Conservation (phyloP, 176 grass and related monocot genomes). For the Triticum turgidum region DNA sequence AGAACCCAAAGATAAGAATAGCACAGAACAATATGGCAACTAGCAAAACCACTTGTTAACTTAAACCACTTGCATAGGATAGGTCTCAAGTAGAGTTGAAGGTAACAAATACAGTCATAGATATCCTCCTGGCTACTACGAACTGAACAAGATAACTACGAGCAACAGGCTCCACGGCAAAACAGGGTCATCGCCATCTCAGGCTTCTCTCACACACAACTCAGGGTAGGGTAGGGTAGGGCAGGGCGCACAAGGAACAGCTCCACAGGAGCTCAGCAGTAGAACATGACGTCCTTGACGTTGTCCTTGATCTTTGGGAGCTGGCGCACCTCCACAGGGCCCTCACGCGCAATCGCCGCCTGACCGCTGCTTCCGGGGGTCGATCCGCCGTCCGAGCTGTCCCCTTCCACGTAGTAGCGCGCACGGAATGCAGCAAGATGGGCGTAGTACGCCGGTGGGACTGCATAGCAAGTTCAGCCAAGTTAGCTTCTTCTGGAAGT, state of each 20-base stretch:
- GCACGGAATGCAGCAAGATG: constrained; percentile 69
- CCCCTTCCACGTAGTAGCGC: constrained; percentile 61
- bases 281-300: constrained; percentile 84
- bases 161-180: background rate
- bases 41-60: background rate
- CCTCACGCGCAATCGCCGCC: constrained; percentile 31
- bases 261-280: constrained; percentile 44
- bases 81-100: constrained; percentile 9
- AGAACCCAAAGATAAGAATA: background rate
- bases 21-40: background rate
- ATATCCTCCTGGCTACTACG: constrained; percentile 26
- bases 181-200: background rate
- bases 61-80: constrained; percentile 13
- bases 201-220: background rate
- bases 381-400: constrained; percentile 46
- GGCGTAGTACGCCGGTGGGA: constrained; percentile 72
- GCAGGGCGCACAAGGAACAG: background rate
- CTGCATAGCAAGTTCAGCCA: constrained; percentile 25
- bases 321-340: constrained; percentile 42
- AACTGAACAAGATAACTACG: background rate
- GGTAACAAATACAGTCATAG: constrained; percentile 20
- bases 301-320: constrained; percentile 75
- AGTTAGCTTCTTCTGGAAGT: background rate
- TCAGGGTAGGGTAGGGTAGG: no score
- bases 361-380: constrained; percentile 34